Evolutionary conservation across 2,329 filamentous ascomycete genomes (phyloP), one percentile per base, ranked within the genome.

Genomic region (Pseudogymnoascus verrucosus): DNA sequence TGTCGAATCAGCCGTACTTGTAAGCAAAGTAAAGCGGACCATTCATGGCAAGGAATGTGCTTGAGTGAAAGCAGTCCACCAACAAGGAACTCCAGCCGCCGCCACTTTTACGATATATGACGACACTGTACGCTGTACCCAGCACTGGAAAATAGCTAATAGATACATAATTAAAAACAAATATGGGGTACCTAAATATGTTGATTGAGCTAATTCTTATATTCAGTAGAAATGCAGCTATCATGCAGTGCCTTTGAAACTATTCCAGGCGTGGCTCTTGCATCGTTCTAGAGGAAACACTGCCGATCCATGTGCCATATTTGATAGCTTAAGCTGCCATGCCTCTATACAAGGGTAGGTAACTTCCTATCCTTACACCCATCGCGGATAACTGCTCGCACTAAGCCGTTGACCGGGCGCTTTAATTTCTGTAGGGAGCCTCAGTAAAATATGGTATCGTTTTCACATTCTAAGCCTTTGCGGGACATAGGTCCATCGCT

Each of bases 41-140:
- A 57, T 57, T 57, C 51, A 57, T 34, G 11, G 51, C n/a, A 34
- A 57, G 51, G 51, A 57, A 57, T 57, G 51, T 34, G 51, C 51
- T 34, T 57, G 51, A 14, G 26, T 21, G 51, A 57, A 34, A 57
- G 26, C 51, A 19, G 28, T 16, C 51, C 28, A 57, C 51, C 51
- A 57, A 57, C 51, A 57, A 54, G 51, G 51, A 57, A 57, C 51
- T 19, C 7, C 51, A 57, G 51, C 51, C 51, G 51, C 51, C 51
- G 28, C 51, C 51, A 57, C 51, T 34, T 57, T 57, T 57, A 57
- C 51, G 51, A 21, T 57, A 57, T 19, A 57, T 57, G 51, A 57
- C 51, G 28, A 57, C 51, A 57, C 51, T 7, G 51, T 34, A 16
- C 51, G 6, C 47, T 19, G 4, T 2, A 57, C 14, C 26, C n/a